Evolutionary conservation across 2,329 filamentous ascomycete species (phyloP).

Genomic region (Podosphaera xanthii): DNA sequence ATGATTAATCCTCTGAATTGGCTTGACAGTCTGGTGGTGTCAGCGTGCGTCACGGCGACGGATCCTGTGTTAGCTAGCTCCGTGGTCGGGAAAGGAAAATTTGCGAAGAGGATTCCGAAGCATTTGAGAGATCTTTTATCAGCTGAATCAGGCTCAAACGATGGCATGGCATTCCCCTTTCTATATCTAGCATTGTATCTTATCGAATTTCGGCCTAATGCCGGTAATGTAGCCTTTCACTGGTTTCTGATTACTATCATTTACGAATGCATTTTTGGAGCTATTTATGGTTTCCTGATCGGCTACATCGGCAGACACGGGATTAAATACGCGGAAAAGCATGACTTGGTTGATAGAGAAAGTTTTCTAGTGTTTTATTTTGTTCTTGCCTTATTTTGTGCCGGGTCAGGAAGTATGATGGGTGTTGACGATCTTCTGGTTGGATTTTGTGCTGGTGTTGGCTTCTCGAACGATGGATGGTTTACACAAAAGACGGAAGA

Average conservation of each 20-base stretch:
- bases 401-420: conserved; percentile 74
- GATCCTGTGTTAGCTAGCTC: conserved; percentile 94
- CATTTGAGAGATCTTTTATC: conserved; percentile 89
- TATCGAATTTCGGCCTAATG: conserved; percentile 53
- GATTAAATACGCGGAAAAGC: conserved; percentile 69
- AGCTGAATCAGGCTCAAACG: conserved; percentile 94
- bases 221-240: conserved; percentile 49
- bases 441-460: conserved; percentile 87
- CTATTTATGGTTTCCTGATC: conserved; percentile 64
- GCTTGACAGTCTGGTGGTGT: conserved; percentile 69
- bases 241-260: conserved; percentile 80
- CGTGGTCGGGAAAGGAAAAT: conserved; percentile 96
- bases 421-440: conserved; percentile 87
- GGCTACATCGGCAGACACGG: conserved; percentile 80
- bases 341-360: conserved; percentile 76
- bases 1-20: conserved; percentile 58
- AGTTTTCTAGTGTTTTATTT: conserved; percentile 99
- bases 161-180: conserved; percentile 98
- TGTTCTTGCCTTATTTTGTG: conserved; percentile 77
- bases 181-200: conserved; percentile 83
- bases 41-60: conserved; percentile 89
- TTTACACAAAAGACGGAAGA: conserved; percentile 97
- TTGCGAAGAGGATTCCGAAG: conserved; percentile 90
- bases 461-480: conserved; percentile 98
- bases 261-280: conserved; percentile 90